phyloP scores from a whole-genome alignment of 768 basidiomycete genomes.

The Boletus huronensis region DNA sequence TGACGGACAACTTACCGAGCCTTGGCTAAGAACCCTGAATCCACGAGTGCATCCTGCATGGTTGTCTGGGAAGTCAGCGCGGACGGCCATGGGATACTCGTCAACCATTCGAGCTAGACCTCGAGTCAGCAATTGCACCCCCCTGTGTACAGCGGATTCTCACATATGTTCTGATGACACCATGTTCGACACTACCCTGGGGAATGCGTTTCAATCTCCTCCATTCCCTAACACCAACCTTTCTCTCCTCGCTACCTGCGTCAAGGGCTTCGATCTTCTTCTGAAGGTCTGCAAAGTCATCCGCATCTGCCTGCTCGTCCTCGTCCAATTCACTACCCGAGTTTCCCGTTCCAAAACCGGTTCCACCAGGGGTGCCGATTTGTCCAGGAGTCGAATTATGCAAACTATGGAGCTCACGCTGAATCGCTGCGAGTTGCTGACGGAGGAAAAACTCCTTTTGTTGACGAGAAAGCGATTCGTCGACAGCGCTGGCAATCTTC shows the following conservation, averaged over 20 bases:
- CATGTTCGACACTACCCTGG: conserved; percentile 84
- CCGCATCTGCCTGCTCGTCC: conserved; percentile 76
- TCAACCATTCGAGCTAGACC: conserved; percentile 78
- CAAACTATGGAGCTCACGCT: conserved; percentile 67
- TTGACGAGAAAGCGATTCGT: conserved; percentile 82
- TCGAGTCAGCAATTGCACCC: conserved; percentile 6
- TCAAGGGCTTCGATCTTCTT: conserved; percentile 73
- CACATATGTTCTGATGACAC: conserved; percentile 82
- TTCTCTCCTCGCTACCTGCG: conserved; percentile 73
- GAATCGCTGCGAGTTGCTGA: conserved; percentile 78
- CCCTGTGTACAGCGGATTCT: conserved; percentile 24
- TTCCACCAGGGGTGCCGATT: conserved; percentile 6
- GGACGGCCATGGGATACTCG: conserved; percentile 79
- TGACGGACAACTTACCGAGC: conserved; percentile 45
- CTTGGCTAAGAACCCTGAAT: conserved; percentile 57
- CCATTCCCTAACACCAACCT: conserved; percentile 80
- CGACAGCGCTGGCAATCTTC: conserved; percentile 77
- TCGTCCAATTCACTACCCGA: conserved; percentile 59
- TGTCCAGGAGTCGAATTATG: conserved; percentile 33
- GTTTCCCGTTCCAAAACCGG: conserved; percentile 26
- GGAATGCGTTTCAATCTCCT: conserved; percentile 84
- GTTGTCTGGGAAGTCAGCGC: conserved; percentile 17
- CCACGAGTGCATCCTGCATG: conserved; percentile 39
- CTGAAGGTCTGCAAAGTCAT: conserved; percentile 71
- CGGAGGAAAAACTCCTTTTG: conserved; percentile 86